Conservation (phyloP, 345 rosid species). For the Melaleuca quinquenervia region DNA sequence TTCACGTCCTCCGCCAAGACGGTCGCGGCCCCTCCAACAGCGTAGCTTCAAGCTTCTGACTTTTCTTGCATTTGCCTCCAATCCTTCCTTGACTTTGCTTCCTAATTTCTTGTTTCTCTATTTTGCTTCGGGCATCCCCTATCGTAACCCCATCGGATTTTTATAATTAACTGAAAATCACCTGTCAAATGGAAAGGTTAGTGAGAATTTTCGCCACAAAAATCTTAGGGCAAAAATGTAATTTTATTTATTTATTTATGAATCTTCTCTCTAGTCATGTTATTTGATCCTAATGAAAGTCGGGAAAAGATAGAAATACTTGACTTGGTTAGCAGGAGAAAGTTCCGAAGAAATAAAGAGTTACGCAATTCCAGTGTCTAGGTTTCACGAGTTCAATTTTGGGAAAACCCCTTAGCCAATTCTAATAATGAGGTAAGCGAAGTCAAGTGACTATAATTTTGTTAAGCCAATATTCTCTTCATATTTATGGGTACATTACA, state of each 20-base stretch:
- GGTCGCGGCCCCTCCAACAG: too few species aligned
- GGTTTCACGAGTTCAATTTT: fast-evolving
- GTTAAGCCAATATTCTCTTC: too few species aligned
- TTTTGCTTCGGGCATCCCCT: background rate
- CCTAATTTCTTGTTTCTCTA: background rate
- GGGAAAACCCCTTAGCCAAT: background rate
- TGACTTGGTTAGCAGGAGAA: background rate
- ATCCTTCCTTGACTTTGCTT: background rate
- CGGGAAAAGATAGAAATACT: background rate
- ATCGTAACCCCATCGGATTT: too few species aligned
- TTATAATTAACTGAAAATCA: background rate
- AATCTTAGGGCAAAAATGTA: background rate
- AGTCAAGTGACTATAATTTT: background rate
- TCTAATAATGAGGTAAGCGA: background rate
- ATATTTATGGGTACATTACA: too few species aligned
- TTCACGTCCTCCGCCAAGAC: too few species aligned
- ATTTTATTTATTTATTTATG: too few species aligned
- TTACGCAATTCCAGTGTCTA: background rate
- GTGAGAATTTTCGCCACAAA: background rate
- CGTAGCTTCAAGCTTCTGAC: too few species aligned
- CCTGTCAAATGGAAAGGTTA: background rate
- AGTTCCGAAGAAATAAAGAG: background rate
- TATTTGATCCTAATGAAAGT: background rate
- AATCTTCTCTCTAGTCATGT: background rate
- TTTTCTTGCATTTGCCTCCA: background rate